Evolutionary conservation across 2,329 filamentous ascomycete genomes (phyloP).

Genomic region (Fusarium denticulatum): DNA sequence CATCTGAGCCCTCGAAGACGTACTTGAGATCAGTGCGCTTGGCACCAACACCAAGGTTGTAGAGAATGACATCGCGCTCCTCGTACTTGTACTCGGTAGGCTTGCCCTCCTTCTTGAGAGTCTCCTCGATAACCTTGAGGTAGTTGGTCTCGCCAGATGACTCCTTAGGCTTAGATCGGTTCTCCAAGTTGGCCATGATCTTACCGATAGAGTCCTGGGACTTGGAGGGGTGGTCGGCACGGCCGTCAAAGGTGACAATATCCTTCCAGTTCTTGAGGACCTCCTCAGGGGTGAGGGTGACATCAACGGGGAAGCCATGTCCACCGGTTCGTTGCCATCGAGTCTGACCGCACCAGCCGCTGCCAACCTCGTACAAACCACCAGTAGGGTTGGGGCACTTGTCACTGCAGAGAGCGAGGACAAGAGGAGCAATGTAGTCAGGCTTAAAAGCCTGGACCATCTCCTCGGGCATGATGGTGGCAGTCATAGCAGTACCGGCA

Average conservation of each 20-base stretch:
- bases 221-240: conserved; percentile 86
- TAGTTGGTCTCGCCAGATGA: conserved; percentile 66
- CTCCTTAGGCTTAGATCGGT: conserved; percentile 67
- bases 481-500: conserved; percentile 94
- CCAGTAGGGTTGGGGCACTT: conserved; percentile 87
- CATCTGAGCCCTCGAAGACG: conserved; percentile 88
- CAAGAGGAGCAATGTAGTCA: conserved; percentile 94
- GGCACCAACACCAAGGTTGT: conserved; percentile 93
- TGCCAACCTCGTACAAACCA: conserved; percentile 92
- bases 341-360: conserved; percentile 90
- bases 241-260: conserved; percentile 87
- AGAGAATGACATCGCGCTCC: conserved; percentile 90
- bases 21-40: conserved; percentile 89
- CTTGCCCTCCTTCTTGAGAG: conserved; percentile 74
- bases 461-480: conserved; percentile 93
- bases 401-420: conserved; percentile 86
- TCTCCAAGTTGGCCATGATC: conserved; percentile 83
- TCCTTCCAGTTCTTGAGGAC: conserved; percentile 79
- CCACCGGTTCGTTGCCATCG: conserved; percentile 95
- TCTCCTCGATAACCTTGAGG: conserved; percentile 78
- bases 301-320: conserved; percentile 89
- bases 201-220: conserved; percentile 80
- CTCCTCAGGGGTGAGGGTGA: conserved; percentile 83
- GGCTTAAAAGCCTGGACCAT: conserved; percentile 99
- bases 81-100: conserved; percentile 84